Conservation (phyloP, 2,329 filamentous ascomycete species). For the Penicillium sp. region DNA sequence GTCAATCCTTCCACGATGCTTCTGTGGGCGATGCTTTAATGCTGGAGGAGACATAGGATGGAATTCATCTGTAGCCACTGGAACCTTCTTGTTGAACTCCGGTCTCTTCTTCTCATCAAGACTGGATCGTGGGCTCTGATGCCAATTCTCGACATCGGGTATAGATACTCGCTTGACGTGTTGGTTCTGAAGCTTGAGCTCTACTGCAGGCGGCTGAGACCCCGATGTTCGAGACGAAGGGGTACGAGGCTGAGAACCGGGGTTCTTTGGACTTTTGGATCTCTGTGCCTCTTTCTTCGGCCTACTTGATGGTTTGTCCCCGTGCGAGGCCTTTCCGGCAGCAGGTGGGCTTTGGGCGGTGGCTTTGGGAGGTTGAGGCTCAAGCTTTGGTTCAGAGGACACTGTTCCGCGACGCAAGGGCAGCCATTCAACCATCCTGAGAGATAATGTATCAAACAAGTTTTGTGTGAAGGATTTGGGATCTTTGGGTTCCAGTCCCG, state of each 20-base stretch:
- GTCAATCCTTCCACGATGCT: slow-evolving; percentile 35
- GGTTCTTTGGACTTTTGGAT: slow-evolving; percentile 1
- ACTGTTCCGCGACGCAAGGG: slow-evolving; percentile 39
- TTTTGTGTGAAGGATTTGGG: slow-evolving; percentile 64
- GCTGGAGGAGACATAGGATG: slow-evolving; percentile 40
- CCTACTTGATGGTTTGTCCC: slow-evolving; percentile 5
- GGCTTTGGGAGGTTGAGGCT: neutral
- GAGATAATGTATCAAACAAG: slow-evolving; percentile 51
- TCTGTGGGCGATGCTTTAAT: slow-evolving; percentile 42
- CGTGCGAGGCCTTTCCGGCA: slow-evolving; percentile 1
- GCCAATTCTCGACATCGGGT: slow-evolving; percentile 39
- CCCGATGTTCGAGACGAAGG: slow-evolving; percentile 30
- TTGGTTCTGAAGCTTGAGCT: slow-evolving; percentile 40
- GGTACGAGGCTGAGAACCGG: slow-evolving; percentile 25
- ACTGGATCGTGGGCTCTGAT: slow-evolving; percentile 32
- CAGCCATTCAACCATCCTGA: slow-evolving; percentile 50
- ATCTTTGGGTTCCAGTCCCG: slow-evolving; percentile 50
- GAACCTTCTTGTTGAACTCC: slow-evolving; percentile 37
- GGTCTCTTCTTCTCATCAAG: slow-evolving; percentile 35
- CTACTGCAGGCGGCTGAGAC: slow-evolving; percentile 34
- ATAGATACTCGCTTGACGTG: slow-evolving; percentile 43
- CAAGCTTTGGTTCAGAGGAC: slow-evolving; percentile 16
- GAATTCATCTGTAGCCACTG: slow-evolving; percentile 28
- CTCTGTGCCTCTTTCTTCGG: slow-evolving; percentile 10
- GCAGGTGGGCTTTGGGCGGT: neutral